These are phyloP conservation scores for Gypsophila paniculata DNA, from an alignment of 179 eudicot species.

Conservation along the genomic window DNA sequence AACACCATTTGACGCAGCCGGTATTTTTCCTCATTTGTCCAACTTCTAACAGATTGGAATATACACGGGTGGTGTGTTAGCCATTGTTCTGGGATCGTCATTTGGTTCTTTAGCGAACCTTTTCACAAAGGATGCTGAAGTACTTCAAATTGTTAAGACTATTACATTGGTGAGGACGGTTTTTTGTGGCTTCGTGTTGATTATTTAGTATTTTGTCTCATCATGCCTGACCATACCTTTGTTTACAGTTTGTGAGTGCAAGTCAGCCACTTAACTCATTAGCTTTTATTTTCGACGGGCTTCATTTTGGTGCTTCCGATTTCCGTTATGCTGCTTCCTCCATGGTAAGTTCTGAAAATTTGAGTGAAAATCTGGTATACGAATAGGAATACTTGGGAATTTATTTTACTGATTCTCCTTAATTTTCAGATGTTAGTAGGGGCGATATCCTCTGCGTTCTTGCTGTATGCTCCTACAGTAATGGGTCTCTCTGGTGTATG, in stretches of 20 bases:
- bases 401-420: conserved; percentile 13
- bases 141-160: conserved; percentile 53
- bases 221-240: background rate
- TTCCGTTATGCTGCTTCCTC: conserved; percentile 80
- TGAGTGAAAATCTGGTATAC: background rate
- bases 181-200: background rate
- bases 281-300: conserved; percentile 85
- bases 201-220: background rate
- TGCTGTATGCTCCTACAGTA: conserved; percentile 59
- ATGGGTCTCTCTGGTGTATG: conserved; percentile 89
- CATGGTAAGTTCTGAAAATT: conserved; percentile 46
- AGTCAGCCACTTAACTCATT: conserved; percentile 88
- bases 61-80: conserved; percentile 56
- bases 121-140: conserved; percentile 68
- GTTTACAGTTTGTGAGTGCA: conserved; percentile 76
- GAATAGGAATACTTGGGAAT: background rate
- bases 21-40: background rate
- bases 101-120: conserved; percentile 61
- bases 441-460: conserved; percentile 61
- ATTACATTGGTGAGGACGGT: conserved; percentile 59
- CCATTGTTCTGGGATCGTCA: conserved; percentile 57
- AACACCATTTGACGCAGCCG: background rate
- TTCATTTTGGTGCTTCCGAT: conserved; percentile 87
- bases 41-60: conserved; percentile 57
- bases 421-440: conserved; percentile 62